These are phyloP conservation scores for Thalassiosira exigua DNA, from an alignment of 352 stramenopile genomes.

Conservation along the genomic window DNA sequence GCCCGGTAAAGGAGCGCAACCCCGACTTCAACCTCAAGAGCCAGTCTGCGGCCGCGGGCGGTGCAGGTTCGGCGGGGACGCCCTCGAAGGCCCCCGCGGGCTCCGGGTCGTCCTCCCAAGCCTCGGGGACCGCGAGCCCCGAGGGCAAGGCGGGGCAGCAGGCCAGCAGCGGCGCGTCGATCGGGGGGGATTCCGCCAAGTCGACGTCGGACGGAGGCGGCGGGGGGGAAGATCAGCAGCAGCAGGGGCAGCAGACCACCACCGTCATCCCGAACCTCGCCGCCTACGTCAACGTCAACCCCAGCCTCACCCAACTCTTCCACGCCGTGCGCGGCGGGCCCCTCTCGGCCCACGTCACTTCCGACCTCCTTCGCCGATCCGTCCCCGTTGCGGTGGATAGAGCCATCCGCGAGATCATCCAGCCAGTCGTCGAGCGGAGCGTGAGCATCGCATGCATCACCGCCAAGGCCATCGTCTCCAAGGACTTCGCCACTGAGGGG, in stretches of 20 bases:
- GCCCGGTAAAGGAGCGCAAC: constrained; percentile 94
- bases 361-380: constrained; percentile 88
- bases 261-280: constrained; percentile 98
- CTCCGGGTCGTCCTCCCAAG: constrained; percentile 48
- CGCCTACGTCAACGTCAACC: constrained; percentile 97
- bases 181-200: constrained; percentile 49
- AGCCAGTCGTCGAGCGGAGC: constrained; percentile 97
- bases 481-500: constrained; percentile 98
- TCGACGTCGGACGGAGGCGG: constrained; percentile 36
- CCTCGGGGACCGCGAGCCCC: constrained; percentile 42
- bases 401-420: constrained; percentile 98
- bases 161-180: constrained; percentile 24
- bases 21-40: constrained; percentile 99
- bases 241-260: no score
- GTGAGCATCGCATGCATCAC: constrained; percentile 99
- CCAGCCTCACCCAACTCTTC: constrained; percentile 91
- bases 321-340: constrained; percentile 82
- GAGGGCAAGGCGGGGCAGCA: constrained; percentile 37
- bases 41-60: constrained; percentile 22
- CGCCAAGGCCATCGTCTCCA: constrained; percentile 97
- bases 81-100: constrained; percentile 38
- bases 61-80: constrained; percentile 5
- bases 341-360: constrained; percentile 67
- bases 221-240: constrained; percentile 67
- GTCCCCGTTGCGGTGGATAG: constrained; percentile 96